These are phyloP conservation scores for Ophiorrhiza pumila DNA, from an alignment of 257 asterid genomes.

Conservation along the genomic window DNA sequence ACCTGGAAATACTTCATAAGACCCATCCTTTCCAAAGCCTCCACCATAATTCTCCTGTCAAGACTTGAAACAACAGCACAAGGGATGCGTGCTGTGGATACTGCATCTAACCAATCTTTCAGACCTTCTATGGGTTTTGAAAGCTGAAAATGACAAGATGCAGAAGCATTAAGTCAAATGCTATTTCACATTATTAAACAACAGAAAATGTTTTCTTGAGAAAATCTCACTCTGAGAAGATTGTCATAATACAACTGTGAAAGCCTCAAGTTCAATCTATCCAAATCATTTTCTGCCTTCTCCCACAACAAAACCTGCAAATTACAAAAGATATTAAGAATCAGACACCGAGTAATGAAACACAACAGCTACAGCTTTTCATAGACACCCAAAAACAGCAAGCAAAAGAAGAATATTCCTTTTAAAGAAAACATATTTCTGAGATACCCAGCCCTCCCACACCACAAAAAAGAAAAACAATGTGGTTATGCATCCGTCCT, in stretches of 20 bases:
- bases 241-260: constrained; percentile 67
- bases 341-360: constrained; percentile 2
- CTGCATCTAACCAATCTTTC: constrained; percentile 93
- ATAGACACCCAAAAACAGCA: too few relatives aligned
- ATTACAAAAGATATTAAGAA: constrained; percentile 13
- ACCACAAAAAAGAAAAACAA: too few relatives aligned
- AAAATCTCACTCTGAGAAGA: constrained; percentile 54
- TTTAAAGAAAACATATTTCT: too few relatives aligned
- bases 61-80: constrained; percentile 96
- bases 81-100: constrained; percentile 84
- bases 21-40: constrained; percentile 72
- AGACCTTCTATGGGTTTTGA: constrained; percentile 83
- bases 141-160: constrained; percentile 38
- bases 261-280: constrained; percentile 69
- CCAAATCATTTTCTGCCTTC: constrained; percentile 48
- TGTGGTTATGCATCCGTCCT: too few relatives aligned
- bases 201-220: neutral
- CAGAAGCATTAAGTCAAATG: constrained; percentile 10
- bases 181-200: neutral
- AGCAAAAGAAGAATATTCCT: too few relatives aligned
- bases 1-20: constrained; percentile 86
- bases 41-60: constrained; percentile 75
- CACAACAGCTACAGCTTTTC: neutral
- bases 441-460: too few relatives aligned
- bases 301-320: constrained; percentile 69